These are phyloP conservation scores for Haplographium delicatum DNA, from an alignment of 495 filamentous ascomycete species.

Conservation along the genomic window DNA sequence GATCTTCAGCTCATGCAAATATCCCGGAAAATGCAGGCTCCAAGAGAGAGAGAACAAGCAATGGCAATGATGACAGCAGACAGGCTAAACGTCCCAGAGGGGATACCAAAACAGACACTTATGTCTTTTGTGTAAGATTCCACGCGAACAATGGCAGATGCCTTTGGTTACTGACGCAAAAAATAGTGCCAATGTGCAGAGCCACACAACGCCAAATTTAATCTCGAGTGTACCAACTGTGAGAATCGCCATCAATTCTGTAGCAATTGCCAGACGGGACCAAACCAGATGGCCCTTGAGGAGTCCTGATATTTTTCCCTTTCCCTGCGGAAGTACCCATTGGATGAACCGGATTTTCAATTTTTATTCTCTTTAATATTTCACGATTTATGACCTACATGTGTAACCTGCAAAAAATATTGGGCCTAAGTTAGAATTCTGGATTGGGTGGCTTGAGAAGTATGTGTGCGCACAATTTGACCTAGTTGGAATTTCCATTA, in stretches of 20 bases:
- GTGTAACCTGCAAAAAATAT: no score
- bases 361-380: no score
- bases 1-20: slow-evolving; percentile 3
- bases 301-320: not conserved
- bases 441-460: no score
- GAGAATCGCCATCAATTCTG: not conserved
- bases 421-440: no score
- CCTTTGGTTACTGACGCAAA: no score
- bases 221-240: not conserved
- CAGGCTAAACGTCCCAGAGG: not conserved
- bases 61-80: not conserved
- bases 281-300: not conserved
- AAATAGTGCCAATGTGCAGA: slow-evolving; percentile 10
- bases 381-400: no score
- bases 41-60: not conserved
- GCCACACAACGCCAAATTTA: slow-evolving; percentile 1
- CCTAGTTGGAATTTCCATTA: no score
- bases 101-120: not conserved
- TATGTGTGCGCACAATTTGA: no score
- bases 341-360: no score
- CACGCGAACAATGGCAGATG: not conserved
- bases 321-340: no score
- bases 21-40: not conserved
- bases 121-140: slow-evolving; percentile 12
- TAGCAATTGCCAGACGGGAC: not conserved